Evolutionary conservation across 2,329 filamentous ascomycete species (phyloP).

Genomic region (Aotearoamyces nothofagi): DNA sequence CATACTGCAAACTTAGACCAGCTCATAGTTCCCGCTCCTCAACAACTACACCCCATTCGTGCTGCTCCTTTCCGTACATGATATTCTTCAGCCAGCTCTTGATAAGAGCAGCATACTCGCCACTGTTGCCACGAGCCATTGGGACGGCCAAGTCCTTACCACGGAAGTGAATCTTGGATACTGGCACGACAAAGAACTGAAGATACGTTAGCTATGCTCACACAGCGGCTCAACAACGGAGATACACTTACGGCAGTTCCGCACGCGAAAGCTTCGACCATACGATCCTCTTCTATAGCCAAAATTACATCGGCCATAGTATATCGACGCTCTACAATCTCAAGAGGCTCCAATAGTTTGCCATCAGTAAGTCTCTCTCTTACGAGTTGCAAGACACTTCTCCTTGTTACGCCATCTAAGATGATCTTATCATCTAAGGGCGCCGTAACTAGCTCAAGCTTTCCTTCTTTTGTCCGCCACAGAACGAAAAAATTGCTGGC

Average conservation of each 20-base stretch:
- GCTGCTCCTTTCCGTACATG: conserved; percentile 56
- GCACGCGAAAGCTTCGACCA: conserved; percentile 73
- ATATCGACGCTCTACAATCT: conserved; percentile 69
- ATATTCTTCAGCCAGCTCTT: conserved; percentile 56
- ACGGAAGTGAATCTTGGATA: conserved; percentile 53
- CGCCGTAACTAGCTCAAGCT: conserved; percentile 63
- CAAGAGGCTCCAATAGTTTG: conserved; percentile 28
- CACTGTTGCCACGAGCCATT: conserved; percentile 36
- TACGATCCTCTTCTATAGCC: conserved; percentile 56
- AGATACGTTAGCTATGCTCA: too few species aligned
- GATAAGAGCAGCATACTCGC: conserved; percentile 38
- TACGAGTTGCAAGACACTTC: conserved; percentile 63
- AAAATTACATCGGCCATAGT: conserved; percentile 64
- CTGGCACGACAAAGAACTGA: conserved; percentile 56
- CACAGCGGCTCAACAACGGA: too few species aligned
- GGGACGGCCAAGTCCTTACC: conserved; percentile 46
- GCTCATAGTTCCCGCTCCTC: conserved; percentile 43
- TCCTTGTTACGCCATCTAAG: conserved; percentile 70
- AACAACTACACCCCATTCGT: conserved; percentile 55
- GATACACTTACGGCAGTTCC: conserved; percentile 60
- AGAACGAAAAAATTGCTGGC: conserved; percentile 86
- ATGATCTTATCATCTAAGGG: conserved; percentile 72
- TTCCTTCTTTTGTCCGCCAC: conserved; percentile 51
- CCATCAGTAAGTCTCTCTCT: conserved; percentile 37
- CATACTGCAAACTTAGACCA: too few species aligned